Conservation (phyloP, 495 filamentous ascomycete species). For the Lasiosphaeris hirsuta region DNA sequence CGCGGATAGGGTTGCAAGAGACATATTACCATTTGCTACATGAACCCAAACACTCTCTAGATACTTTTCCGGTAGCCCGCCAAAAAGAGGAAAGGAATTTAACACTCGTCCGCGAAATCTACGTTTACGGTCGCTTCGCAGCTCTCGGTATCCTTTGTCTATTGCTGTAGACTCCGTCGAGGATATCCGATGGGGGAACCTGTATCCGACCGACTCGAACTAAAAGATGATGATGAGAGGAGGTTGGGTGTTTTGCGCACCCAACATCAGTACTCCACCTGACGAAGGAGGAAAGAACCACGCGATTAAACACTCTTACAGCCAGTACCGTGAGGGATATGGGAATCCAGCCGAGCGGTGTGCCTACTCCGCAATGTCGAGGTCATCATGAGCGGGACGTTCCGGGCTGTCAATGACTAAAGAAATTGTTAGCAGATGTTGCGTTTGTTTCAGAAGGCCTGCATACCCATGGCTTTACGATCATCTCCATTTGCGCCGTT, state of each 20-base stretch:
- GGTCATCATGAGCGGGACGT: slow-evolving; percentile 85
- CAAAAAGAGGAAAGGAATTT: not conserved
- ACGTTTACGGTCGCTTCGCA: slow-evolving; percentile 1
- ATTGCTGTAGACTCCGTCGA: not conserved
- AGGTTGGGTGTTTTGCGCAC: slow-evolving; percentile 5
- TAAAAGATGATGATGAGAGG: slow-evolving; percentile 20
- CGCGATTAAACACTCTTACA: slow-evolving; percentile 27
- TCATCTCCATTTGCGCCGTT: slow-evolving; percentile 77
- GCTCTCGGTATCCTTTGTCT: slow-evolving; percentile 11
- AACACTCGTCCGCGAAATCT: not conserved
- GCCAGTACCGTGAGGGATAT: slow-evolving; percentile 9
- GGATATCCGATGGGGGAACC: not conserved
- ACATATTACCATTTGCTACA: not conserved
- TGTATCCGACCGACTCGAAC: slow-evolving; percentile 30
- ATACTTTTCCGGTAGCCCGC: not conserved
- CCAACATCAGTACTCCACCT: slow-evolving; percentile 32
- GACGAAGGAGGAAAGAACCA: slow-evolving; percentile 10
- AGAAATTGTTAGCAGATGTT: not conserved
- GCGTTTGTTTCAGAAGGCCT: slow-evolving; percentile 17
- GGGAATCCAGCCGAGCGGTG: not conserved
- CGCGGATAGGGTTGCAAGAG: not conserved
- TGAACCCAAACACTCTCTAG: not conserved
- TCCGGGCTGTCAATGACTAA: slow-evolving; percentile 65
- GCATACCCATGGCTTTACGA: slow-evolving; percentile 67
- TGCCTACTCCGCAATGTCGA: slow-evolving; percentile 89